Conservation (phyloP, 108 stramenopile genomes). For the Chaetoceros muelleri region DNA sequence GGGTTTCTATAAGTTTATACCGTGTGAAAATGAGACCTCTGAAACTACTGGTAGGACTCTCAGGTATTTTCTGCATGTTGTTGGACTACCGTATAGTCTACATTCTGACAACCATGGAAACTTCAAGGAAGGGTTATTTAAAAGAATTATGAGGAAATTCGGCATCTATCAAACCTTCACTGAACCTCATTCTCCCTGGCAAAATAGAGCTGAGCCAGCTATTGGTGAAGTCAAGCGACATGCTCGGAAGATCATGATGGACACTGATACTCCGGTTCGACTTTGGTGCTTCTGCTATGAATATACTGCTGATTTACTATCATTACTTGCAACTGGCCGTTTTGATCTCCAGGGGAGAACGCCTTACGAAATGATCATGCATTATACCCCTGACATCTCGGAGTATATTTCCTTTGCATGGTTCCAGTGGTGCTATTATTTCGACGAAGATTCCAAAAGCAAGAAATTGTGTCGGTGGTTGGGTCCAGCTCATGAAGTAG, state of each 20-base stretch:
- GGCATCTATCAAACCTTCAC: background rate
- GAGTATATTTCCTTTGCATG: slow-evolving; percentile 10
- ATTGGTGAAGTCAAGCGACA: background rate
- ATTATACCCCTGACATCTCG: slow-evolving; percentile 11
- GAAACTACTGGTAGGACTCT: background rate
- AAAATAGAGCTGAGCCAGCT: background rate
- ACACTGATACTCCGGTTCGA: slow-evolving; percentile 10
- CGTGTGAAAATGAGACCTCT: background rate
- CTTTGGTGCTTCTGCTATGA: slow-evolving; percentile 8
- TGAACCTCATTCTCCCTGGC: background rate
- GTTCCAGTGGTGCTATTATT: slow-evolving; percentile 1
- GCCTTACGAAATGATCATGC: slow-evolving; percentile 1
- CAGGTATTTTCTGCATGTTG: background rate
- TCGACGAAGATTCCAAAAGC: background rate
- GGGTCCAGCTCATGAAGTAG: background rate
- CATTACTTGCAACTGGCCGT: slow-evolving; percentile 2
- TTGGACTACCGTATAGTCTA: background rate
- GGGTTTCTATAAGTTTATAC: background rate
- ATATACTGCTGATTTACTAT: slow-evolving; percentile 4
- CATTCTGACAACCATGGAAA: background rate
- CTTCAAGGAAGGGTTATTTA: background rate
- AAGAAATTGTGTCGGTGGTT: background rate
- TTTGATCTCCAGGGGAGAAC: slow-evolving; percentile 2
- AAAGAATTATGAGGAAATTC: background rate
- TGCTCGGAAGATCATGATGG: background rate